phyloP scores from a whole-genome alignment of 2,329 filamentous ascomycete genomes.

The Plenodomus tracheiphilus region DNA sequence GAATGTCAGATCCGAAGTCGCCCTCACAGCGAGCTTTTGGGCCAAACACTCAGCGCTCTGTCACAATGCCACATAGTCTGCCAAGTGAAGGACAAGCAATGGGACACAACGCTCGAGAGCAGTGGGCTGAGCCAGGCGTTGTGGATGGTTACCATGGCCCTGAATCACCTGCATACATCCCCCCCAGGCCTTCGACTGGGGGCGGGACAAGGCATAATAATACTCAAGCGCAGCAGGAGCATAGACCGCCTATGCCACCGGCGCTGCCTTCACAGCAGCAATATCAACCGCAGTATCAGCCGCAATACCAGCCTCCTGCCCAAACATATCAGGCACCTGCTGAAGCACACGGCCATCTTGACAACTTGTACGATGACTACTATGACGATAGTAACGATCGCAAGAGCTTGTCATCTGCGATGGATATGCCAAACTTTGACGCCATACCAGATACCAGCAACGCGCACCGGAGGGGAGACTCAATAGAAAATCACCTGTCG shows the following conservation, averaged over 20 bases:
- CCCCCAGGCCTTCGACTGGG: slow-evolving; percentile 43
- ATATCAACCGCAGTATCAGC: slow-evolving; percentile 24
- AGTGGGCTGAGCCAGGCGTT: slow-evolving; percentile 42
- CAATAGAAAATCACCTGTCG: slow-evolving; percentile 42
- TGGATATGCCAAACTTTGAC: slow-evolving; percentile 68
- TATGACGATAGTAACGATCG: slow-evolving; percentile 42
- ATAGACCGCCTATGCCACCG: slow-evolving; percentile 36
- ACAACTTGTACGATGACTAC: slow-evolving; percentile 56
- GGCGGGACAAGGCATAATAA: slow-evolving; percentile 32
- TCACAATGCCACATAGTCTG: slow-evolving; percentile 43
- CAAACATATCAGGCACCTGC: slow-evolving; percentile 27
- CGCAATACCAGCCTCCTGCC: slow-evolving; percentile 18
- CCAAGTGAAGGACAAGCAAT: slow-evolving; percentile 14
- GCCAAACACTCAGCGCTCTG: slow-evolving; percentile 38
- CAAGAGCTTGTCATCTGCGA: slow-evolving; percentile 51
- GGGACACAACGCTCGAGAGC: slow-evolving; percentile 25
- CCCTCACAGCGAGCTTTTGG: slow-evolving; percentile 36
- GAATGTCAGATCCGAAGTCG: slow-evolving; percentile 25
- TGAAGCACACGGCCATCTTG: slow-evolving; percentile 48
- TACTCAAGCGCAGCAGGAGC: slow-evolving; percentile 23
- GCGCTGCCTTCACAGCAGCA: slow-evolving; percentile 19
- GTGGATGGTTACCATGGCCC: slow-evolving; percentile 43
- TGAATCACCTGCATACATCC: slow-evolving; percentile 38
- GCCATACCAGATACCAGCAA: slow-evolving; percentile 49
- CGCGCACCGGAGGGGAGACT: slow-evolving; percentile 40